phyloP scores from a whole-genome alignment of 495 filamentous ascomycete genomes.

The Penicillium angulare region DNA sequence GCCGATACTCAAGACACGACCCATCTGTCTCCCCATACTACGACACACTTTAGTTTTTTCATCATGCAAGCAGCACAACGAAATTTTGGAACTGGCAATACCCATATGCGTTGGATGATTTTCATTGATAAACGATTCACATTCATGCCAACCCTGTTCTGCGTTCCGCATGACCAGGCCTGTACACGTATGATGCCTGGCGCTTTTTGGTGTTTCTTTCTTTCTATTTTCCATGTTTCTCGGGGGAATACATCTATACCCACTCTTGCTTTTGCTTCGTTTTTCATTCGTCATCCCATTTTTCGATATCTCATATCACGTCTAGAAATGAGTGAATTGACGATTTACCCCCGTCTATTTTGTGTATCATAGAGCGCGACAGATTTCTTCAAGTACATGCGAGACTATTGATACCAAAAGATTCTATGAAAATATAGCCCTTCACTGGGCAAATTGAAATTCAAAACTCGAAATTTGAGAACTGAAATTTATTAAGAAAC shows the following conservation, averaged over 20 bases:
- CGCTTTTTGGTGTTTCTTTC: not conserved
- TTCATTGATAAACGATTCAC: conserved; percentile 4
- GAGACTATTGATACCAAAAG: no score
- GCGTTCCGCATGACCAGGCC: not conserved
- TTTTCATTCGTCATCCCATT: no score
- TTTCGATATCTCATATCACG: no score
- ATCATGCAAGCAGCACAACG: no score
- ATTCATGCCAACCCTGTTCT: not conserved
- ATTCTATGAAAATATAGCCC: not conserved
- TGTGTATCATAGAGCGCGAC: no score
- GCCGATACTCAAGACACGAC: no score
- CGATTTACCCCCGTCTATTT: not conserved
- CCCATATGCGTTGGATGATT: not conserved
- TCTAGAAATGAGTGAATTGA: not conserved
- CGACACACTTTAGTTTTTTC: no score
- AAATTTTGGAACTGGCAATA: no score
- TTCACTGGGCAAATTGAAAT: not conserved
- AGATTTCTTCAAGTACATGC: no score
- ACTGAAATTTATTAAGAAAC: not conserved
- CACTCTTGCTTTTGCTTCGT: not conserved
- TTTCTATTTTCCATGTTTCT: not conserved
- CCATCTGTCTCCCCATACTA: no score
- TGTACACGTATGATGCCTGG: not conserved
- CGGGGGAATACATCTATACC: conserved; percentile 7
- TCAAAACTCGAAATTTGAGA: not conserved